A percentile compares a stretch with the other conserved stretches of the same genome.
Conservation (phyloP, 2,329 filamentous ascomycete species). For the Colletotrichum musicola region DNA sequence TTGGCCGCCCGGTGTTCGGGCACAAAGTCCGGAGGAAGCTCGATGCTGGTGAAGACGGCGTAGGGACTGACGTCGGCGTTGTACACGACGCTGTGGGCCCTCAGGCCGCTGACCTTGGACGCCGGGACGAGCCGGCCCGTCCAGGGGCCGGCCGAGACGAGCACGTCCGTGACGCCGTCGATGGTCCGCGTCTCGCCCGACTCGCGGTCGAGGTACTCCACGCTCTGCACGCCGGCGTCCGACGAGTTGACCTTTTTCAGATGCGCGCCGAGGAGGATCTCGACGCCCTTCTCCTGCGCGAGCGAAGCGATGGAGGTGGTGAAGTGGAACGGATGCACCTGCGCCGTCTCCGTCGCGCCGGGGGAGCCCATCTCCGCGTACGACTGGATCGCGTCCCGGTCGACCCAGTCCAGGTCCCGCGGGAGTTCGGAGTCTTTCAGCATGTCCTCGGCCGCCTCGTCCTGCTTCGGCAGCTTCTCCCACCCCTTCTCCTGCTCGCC, state of each 20-base stretch:
- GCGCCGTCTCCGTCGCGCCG: conserved; percentile 82
- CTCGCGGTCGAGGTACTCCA: conserved; percentile 70
- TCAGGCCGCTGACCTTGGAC: conserved; percentile 68
- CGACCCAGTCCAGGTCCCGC: conserved; percentile 86
- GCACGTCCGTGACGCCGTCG: conserved; percentile 63
- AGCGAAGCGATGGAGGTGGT: conserved; percentile 86
- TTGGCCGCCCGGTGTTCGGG: conserved; percentile 61
- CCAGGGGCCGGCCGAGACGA: conserved; percentile 73
- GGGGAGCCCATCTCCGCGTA: conserved; percentile 85
- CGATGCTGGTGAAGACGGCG: conserved; percentile 88
- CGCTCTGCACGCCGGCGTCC: conserved; percentile 65
- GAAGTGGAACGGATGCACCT: conserved; percentile 94
- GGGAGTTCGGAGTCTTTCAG: conserved; percentile 75
- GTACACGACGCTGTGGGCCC: conserved; percentile 76
- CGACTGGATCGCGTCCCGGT: conserved; percentile 71
- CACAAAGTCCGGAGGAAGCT: conserved; percentile 75
- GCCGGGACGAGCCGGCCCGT: conserved; percentile 69
- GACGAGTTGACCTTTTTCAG: conserved; percentile 76
- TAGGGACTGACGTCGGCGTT: conserved; percentile 76
- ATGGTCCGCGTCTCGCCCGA: conserved; percentile 52
- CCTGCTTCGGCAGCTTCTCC: conserved; percentile 73
- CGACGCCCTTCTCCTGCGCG: conserved; percentile 76
- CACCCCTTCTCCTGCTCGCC: conserved; percentile 59
- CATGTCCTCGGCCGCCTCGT: conserved; percentile 59
- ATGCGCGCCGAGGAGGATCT: conserved; percentile 73